A percentile compares a stretch with the other conserved stretches of the same genome.
Conservation (phyloP, 129 eudicot genomes). For the Centrapalus pauciflorus region DNA sequence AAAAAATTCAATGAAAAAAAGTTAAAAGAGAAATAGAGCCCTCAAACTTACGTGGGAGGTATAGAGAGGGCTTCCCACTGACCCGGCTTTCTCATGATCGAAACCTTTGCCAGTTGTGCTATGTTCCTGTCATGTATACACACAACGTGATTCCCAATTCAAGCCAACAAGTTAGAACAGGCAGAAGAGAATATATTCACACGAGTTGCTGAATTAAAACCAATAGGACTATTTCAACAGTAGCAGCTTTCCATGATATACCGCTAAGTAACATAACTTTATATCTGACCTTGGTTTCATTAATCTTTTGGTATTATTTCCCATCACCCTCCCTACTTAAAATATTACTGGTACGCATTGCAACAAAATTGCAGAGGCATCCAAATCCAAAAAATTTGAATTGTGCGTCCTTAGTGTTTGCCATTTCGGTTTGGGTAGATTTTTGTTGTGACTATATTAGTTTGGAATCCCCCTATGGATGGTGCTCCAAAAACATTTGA, state of each 20-base stretch:
- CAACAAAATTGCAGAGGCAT: neutral
- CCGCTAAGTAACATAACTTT: no score
- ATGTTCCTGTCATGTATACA: constrained; percentile 43
- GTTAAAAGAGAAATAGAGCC: neutral
- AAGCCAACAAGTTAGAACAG: neutral
- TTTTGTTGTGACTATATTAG: neutral
- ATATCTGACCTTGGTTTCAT: no score
- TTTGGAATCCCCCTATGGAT: no score
- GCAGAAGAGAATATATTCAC: neutral
- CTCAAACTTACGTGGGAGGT: constrained; percentile 45
- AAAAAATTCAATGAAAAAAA: neutral
- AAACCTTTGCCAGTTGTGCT: constrained; percentile 61
- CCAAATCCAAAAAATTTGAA: neutral
- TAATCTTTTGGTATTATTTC: neutral
- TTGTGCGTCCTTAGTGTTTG: neutral
- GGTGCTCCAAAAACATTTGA: no score
- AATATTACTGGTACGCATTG: neutral
- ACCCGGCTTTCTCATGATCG: constrained; percentile 60
- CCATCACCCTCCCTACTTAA: neutral
- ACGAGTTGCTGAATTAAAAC: neutral
- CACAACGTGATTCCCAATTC: neutral
- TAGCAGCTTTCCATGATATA: neutral
- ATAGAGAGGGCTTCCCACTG: constrained; percentile 58
- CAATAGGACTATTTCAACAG: neutral
- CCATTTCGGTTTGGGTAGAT: neutral